These are phyloP conservation scores for Dioscorea dumetorum DNA, from an alignment of 106 monocot genomes.

Conservation along the genomic window DNA sequence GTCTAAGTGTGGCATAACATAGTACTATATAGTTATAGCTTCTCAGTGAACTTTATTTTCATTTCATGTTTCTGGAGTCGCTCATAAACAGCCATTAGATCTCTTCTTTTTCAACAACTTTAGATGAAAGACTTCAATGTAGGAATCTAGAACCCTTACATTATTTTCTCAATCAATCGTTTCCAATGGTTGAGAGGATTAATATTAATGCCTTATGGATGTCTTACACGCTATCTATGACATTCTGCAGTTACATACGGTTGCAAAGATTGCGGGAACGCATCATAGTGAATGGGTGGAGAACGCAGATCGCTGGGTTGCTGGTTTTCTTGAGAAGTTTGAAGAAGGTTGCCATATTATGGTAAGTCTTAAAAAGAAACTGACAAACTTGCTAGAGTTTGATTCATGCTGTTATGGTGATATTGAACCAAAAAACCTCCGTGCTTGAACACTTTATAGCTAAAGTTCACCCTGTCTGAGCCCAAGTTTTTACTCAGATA, in stretches of 20 bases:
- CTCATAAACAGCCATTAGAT: background rate
- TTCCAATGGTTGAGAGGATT: too few relatives aligned
- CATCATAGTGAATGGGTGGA: slow-evolving; percentile 58
- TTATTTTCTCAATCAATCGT: background rate
- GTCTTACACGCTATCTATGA: background rate
- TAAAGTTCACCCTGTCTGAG: too few relatives aligned
- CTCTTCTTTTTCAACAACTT: background rate
- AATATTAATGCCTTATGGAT: background rate
- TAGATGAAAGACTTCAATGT: background rate
- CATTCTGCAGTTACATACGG: slow-evolving; percentile 49
- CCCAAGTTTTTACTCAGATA: too few relatives aligned
- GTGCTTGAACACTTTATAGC: too few relatives aligned
- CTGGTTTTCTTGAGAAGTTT: slow-evolving; percentile 78
- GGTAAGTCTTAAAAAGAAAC: slow-evolving; percentile 23
- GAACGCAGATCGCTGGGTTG: slow-evolving; percentile 74
- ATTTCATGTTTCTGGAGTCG: too few relatives aligned
- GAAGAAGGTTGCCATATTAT: slow-evolving; percentile 75
- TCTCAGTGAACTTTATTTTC: background rate
- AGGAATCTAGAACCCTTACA: background rate
- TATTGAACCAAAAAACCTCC: too few relatives aligned
- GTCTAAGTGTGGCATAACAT: background rate
- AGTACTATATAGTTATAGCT: background rate
- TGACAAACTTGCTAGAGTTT: too few relatives aligned
- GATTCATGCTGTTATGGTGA: too few relatives aligned
- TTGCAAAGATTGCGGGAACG: slow-evolving; percentile 54